Percentiles rank a stretch among this genome's conserved stretches.
Evolutionary conservation across 1,284 basidiomycete species (phyloP).

Genomic region (Baeospora myosura): DNA sequence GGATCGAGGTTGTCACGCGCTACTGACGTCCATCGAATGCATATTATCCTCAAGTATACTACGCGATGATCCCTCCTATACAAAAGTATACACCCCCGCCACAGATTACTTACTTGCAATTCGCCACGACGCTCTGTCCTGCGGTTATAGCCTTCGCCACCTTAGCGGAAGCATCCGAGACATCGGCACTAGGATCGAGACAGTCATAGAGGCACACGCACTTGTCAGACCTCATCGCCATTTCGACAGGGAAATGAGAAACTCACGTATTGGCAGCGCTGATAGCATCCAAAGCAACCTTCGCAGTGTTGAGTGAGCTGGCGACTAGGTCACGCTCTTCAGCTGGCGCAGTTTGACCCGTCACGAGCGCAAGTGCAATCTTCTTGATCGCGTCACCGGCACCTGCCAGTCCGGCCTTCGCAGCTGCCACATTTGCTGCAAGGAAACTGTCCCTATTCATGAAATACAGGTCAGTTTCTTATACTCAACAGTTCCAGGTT

Average conservation of each 20-base stretch:
- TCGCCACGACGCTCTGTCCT: background rate
- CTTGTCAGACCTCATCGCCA: background rate
- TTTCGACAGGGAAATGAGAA: no score
- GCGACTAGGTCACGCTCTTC: slow-evolving; percentile 26
- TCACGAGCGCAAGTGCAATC: slow-evolving; percentile 25
- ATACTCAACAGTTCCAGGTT: background rate
- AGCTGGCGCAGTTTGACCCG: slow-evolving; percentile 28
- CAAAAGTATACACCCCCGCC: no score
- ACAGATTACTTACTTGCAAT: slow-evolving; percentile 3
- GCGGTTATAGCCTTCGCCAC: slow-evolving; percentile 1
- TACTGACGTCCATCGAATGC: no score
- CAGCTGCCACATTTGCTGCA: slow-evolving; percentile 17
- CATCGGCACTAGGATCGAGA: background rate
- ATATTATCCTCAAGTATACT: no score
- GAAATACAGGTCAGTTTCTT: background rate
- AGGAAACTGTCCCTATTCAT: slow-evolving; percentile 25
- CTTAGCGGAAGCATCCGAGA: background rate
- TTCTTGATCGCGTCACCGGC: slow-evolving; percentile 25
- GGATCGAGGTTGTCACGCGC: no score
- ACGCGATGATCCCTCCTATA: no score
- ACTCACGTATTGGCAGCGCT: slow-evolving; percentile 27
- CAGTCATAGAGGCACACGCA: background rate
- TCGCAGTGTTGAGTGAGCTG: slow-evolving; percentile 23
- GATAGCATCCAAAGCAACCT: slow-evolving; percentile 24
- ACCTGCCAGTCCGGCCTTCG: slow-evolving; percentile 21